phyloP scores from a whole-genome alignment of 2,329 filamentous ascomycete species.

The Penicillium sp. region DNA sequence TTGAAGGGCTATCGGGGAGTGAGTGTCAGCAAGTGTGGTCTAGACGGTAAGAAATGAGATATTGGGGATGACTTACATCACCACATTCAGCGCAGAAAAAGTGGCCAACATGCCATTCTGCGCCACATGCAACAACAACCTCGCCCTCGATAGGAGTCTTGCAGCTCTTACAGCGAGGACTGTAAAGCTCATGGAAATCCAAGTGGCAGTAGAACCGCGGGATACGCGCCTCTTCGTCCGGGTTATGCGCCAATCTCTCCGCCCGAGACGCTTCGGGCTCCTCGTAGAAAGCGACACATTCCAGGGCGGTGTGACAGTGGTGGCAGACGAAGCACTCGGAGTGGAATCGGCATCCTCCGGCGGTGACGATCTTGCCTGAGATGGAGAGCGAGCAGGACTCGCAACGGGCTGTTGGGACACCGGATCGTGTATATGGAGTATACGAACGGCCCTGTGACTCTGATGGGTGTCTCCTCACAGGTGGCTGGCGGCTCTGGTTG shows the following conservation, averaged over 20 bases:
- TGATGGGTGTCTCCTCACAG: constrained; percentile 46
- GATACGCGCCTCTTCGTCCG: constrained; percentile 66
- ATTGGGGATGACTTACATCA: constrained; percentile 59
- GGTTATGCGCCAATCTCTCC: constrained; percentile 71
- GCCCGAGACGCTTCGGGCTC: constrained; percentile 77
- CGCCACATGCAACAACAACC: constrained; percentile 88
- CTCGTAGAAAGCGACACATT: constrained; percentile 94
- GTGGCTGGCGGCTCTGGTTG: constrained; percentile 33
- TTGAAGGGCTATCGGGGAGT: constrained; percentile 59
- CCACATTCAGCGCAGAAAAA: constrained; percentile 99
- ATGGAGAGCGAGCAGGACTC: constrained; percentile 85
- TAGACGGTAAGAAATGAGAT: constrained; percentile 20
- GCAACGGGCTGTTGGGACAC: constrained; percentile 72
- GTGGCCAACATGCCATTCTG: constrained; percentile 96
- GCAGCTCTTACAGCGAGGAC: constrained; percentile 92
- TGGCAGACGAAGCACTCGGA: constrained; percentile 92
- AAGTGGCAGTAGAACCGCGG: constrained; percentile 94
- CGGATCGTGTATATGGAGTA: constrained; percentile 54
- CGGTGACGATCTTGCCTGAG: constrained; percentile 85
- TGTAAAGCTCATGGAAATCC: constrained; percentile 97
- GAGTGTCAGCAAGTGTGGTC: constrained; percentile 7
- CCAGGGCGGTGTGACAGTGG: constrained; percentile 83
- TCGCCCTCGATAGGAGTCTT: constrained; percentile 95
- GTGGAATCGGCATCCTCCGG: constrained; percentile 84
- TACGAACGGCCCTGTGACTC: constrained; percentile 44